phyloP scores from a whole-genome alignment of 495 filamentous ascomycete species.

The Penicillium verhagenii region DNA sequence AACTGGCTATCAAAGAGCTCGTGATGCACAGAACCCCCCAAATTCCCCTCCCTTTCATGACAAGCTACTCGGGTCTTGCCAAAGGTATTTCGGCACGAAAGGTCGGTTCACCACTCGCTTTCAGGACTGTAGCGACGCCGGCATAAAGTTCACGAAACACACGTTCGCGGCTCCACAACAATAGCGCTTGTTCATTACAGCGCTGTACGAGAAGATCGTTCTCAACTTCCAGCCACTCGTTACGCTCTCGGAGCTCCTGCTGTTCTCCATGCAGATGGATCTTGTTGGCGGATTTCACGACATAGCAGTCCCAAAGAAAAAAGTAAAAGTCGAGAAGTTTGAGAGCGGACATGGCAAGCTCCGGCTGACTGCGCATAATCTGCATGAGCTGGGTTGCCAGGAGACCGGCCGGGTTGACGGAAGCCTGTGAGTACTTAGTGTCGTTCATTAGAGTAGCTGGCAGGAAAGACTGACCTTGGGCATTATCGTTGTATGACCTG shows the following conservation, averaged over 20 bases:
- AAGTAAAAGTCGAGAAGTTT: neutral
- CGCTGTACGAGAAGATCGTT: constrained; percentile 1
- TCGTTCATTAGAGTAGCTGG: neutral
- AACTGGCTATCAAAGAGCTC: neutral
- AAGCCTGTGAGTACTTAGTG: neutral
- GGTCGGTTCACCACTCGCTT: neutral
- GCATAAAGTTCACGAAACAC: neutral
- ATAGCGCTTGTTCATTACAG: constrained; percentile 1
- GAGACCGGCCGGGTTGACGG: neutral
- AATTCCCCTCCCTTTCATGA: neutral
- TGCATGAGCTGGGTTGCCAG: neutral
- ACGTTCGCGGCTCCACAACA: constrained; percentile 1
- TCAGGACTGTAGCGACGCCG: neutral
- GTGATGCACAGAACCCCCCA: neutral
- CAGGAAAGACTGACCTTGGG: neutral
- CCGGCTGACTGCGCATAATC: neutral
- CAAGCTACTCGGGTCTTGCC: neutral
- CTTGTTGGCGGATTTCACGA: constrained; percentile 1
- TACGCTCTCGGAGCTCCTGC: neutral
- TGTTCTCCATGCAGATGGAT: neutral
- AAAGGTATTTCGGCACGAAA: neutral
- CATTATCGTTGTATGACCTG: neutral
- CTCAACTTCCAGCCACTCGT: neutral
- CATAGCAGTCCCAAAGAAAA: neutral
- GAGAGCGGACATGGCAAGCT: neutral